These are phyloP conservation scores for Tylopilus balloui DNA, from an alignment of 768 basidiomycete species.

Conservation along the genomic window DNA sequence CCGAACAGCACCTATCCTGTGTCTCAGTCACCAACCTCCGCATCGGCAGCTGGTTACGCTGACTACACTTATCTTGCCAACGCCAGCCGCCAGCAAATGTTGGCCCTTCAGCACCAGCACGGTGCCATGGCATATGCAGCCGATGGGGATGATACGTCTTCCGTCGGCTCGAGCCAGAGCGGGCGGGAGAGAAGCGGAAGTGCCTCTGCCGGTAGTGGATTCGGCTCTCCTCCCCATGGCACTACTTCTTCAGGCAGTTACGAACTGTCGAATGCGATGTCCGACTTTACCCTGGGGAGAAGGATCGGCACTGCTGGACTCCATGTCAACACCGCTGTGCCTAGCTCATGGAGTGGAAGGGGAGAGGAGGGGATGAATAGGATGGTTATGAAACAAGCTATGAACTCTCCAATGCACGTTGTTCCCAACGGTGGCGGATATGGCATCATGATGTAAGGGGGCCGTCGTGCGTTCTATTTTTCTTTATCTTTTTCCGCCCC, in stretches of 20 bases:
- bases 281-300: conserved; percentile 26
- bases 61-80: conserved; percentile 27
- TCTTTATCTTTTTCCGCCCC: background rate
- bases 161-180: conserved; percentile 34
- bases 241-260: conserved; percentile 30
- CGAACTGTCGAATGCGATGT: conserved; percentile 31
- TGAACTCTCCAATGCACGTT: conserved; percentile 36
- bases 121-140: conserved; percentile 21
- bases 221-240: conserved; percentile 29
- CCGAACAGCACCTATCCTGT: conserved; percentile 37
- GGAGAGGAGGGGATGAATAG: conserved; percentile 30
- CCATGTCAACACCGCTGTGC: conserved; percentile 25
- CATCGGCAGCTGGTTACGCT: conserved; percentile 8
- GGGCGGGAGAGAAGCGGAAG: conserved; percentile 36
- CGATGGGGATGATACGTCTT: conserved; percentile 38
- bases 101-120: conserved; percentile 33
- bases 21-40: conserved; percentile 20
- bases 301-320: conserved; percentile 22
- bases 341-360: conserved; percentile 25
- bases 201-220: conserved; percentile 32
- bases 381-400: conserved; percentile 34
- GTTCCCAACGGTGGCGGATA: conserved; percentile 37
- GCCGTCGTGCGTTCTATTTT: conserved; percentile 6
- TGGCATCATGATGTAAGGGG: conserved; percentile 35
- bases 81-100: conserved; percentile 26